These are phyloP conservation scores for Cladobotryum mycophilum DNA, from an alignment of 2,329 filamentous ascomycete species.

Conservation along the genomic window DNA sequence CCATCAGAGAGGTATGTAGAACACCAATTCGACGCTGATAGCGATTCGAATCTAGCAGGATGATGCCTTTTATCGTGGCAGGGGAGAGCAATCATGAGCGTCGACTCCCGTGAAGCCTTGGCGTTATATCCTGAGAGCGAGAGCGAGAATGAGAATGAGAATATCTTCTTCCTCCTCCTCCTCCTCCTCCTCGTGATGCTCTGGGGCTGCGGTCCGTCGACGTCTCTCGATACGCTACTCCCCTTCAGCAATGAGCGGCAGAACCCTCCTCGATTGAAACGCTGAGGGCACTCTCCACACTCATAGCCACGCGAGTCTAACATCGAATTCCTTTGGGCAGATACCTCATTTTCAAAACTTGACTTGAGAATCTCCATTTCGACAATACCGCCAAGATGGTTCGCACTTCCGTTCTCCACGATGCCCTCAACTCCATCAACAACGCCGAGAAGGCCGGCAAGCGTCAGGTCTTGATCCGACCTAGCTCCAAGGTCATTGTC, in stretches of 20 bases:
- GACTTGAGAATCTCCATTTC: slow-evolving; percentile 73
- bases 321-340: slow-evolving; percentile 39
- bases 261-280: slow-evolving; percentile 54
- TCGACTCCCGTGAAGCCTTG: slow-evolving; percentile 19
- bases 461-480: slow-evolving; percentile 97
- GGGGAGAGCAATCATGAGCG: slow-evolving; percentile 54
- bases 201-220: slow-evolving; percentile 10
- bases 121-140: neutral
- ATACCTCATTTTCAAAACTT: slow-evolving; percentile 57
- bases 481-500: slow-evolving; percentile 98
- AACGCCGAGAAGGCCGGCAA: slow-evolving; percentile 99
- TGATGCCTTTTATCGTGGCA: slow-evolving; percentile 46
- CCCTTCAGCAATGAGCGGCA: slow-evolving; percentile 61
- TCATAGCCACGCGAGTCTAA: slow-evolving; percentile 60
- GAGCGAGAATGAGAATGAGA: slow-evolving; percentile 22
- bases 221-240: slow-evolving; percentile 53
- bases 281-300: slow-evolving; percentile 64
- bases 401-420: slow-evolving; percentile 98
- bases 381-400: slow-evolving; percentile 79
- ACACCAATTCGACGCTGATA: slow-evolving; percentile 17
- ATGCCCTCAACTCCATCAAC: slow-evolving; percentile 99
- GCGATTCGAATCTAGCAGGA: slow-evolving; percentile 31
- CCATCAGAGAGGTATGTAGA: slow-evolving; percentile 39
- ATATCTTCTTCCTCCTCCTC: neutral
- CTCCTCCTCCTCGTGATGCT: slow-evolving; percentile 10